These are phyloP conservation scores for Pseudogymnoascus sp. DNA, from an alignment of 2,329 filamentous ascomycete species.

Conservation along the genomic window DNA sequence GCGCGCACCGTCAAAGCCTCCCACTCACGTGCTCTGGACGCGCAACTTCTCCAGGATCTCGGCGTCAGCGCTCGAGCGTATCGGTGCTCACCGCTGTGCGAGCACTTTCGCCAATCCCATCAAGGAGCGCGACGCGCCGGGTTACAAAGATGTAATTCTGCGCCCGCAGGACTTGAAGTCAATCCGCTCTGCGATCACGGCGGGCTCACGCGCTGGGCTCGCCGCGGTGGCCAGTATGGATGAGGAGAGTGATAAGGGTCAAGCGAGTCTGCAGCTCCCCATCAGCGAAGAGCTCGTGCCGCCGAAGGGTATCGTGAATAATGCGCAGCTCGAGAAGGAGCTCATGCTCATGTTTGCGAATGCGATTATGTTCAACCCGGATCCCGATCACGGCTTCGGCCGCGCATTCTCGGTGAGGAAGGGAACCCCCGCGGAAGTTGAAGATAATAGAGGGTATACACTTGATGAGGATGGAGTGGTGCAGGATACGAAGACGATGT, in stretches of 20 bases:
- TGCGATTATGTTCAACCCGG: constrained; percentile 95
- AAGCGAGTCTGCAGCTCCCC: constrained; percentile 55
- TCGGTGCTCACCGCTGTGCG: constrained; percentile 68
- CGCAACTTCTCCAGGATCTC: constrained; percentile 69
- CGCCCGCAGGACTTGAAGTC: constrained; percentile 71
- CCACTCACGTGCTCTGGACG: constrained; percentile 66
- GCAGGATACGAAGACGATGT: constrained; percentile 83
- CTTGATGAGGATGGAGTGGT: constrained; percentile 81
- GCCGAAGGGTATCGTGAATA: constrained; percentile 87
- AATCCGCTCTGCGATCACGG: constrained; percentile 67
- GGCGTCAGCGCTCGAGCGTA: constrained; percentile 66
- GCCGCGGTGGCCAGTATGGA: constrained; percentile 55
- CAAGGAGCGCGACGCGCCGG: constrained; percentile 67
- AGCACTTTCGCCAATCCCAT: constrained; percentile 74
- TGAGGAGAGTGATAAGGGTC: constrained; percentile 47
- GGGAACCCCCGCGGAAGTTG: constrained; percentile 32
- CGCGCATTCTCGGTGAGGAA: constrained; percentile 46
- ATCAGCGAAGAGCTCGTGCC: constrained; percentile 72
- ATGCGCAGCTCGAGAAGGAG: constrained; percentile 84
- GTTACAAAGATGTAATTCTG: constrained; percentile 66
- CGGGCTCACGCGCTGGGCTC: constrained; percentile 59
- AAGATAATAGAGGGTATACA: constrained; percentile 47
- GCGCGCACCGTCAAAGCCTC: constrained; percentile 46
- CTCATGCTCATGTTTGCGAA: constrained; percentile 96
- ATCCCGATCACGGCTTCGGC: constrained; percentile 65